Evolutionary conservation across 2,329 filamentous ascomycete genomes (phyloP).

Genomic region (Cryphonectria nitschkei): DNA sequence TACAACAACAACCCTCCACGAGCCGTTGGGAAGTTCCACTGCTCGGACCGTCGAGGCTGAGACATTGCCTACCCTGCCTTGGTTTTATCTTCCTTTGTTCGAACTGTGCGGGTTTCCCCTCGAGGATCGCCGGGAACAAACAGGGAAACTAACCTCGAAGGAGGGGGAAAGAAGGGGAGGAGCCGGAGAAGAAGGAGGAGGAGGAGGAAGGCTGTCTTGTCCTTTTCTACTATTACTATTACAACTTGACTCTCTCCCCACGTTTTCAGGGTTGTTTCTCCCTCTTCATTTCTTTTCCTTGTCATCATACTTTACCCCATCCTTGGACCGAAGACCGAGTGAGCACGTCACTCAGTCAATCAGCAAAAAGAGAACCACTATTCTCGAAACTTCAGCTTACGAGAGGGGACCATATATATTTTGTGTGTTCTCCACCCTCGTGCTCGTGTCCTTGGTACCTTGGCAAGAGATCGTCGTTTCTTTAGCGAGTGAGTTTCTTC

Average conservation of each 20-base stretch:
- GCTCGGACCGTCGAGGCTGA: slow-evolving; percentile 3
- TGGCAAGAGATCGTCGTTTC: neutral
- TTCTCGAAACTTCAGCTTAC: neutral
- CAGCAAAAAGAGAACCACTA: neutral
- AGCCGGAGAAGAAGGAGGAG: neutral
- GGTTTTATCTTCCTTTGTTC: neutral
- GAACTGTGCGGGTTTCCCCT: neutral
- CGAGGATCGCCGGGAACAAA: neutral
- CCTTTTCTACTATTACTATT: neutral
- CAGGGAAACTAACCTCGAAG: neutral
- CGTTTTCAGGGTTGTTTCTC: too few species aligned
- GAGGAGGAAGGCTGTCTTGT: neutral
- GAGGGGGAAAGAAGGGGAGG: neutral
- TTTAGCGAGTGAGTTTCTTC: neutral
- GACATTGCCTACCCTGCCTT: neutral
- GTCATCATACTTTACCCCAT: neutral
- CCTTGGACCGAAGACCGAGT: neutral
- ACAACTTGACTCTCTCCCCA: too few species aligned
- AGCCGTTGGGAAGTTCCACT: slow-evolving; percentile 1
- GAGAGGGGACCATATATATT: neutral
- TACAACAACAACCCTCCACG: neutral
- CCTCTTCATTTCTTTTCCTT: too few species aligned
- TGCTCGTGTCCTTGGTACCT: neutral
- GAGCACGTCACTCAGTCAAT: neutral
- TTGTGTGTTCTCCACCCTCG: neutral